Base-by-base conservation (phyloP, 129 eudicot species). In the Centrapalus pauciflorus region DNA sequence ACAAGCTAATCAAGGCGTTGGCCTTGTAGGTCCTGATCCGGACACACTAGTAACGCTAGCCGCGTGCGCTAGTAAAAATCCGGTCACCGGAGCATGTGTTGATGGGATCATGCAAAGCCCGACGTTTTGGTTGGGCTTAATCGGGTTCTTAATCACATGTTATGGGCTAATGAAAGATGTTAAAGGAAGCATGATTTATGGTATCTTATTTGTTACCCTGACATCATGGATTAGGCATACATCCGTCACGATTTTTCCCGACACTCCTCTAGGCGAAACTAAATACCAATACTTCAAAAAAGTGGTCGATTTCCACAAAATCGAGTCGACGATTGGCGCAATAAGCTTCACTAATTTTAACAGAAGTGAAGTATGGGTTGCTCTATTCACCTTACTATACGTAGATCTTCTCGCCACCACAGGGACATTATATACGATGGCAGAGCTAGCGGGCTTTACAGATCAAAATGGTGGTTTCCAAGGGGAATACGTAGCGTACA, bases 141-240 rank as follows among this genome's bases (percentile, higher is more conserved):
- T 80, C 6, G 95, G 97, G 21, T 85, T 90, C 43, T 16, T 87
- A 38, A 80, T 87, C 17, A 90, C 76, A 64, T 78, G 83, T 34
- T 87, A 58, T 35, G 95, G 97, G 40, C 40, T 90, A 26, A 84
- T 87, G 95, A 90, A 87, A 70, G 60, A 81, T 46, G 23, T 90
- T 11, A 87, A 90, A 64, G 97, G 97, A 40, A 87, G 97, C 70
- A 84, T 90, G 95, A 84, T 90, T 28, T 87, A 74, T 33, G 97
- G 97, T 43, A 78, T 90, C 63, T 40, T 87, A 0, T 82, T 78
- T 62, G 95, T 90, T 1, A 90, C 97, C 65, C 11, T 87, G 29
- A 37, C 81, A 30, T 90, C 95, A 10, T 90, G 97, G 97, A 37
- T 90, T 43, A 79, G 93, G 55, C 86, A 80, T 37, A 90, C 97